phyloP scores from a whole-genome alignment of 192 early-diverging fungal genomes.

The Backusella tarrabulga region DNA sequence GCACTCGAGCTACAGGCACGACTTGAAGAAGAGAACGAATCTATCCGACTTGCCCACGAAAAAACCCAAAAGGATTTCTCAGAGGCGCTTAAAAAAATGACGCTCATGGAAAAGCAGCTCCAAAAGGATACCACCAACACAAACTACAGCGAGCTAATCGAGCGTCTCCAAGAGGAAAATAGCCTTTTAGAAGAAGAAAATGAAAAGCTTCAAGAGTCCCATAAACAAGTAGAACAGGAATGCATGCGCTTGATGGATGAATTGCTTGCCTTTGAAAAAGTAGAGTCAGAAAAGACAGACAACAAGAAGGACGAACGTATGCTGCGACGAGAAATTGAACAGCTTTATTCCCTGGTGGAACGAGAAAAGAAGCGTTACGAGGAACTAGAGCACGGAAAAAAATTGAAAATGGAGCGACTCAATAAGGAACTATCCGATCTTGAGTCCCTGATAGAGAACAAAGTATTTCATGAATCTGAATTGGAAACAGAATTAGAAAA shows the following conservation, averaged over 20 bases:
- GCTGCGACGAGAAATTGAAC: background rate
- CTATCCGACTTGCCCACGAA: conserved; percentile 7
- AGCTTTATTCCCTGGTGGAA: conserved; percentile 39
- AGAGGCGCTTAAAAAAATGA: conserved; percentile 3
- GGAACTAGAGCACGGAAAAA: conserved; percentile 61
- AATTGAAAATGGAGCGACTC: conserved; percentile 56
- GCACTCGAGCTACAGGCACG: conserved; percentile 13
- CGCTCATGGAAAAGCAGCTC: conserved; percentile 1
- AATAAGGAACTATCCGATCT: conserved; percentile 66
- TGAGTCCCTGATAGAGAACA: conserved; percentile 70
- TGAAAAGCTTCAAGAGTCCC: conserved; percentile 55
- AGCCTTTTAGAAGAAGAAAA: conserved; percentile 48
- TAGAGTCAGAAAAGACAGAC: background rate
- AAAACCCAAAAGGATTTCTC: conserved; percentile 11
- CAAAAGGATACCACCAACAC: background rate
- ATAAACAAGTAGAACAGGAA: conserved; percentile 68
- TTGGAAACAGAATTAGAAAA: conserved; percentile 53
- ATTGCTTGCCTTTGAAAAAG: conserved; percentile 61
- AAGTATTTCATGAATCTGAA: conserved; percentile 69
- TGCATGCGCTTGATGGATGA: conserved; percentile 77
- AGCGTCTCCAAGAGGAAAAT: conserved; percentile 16
- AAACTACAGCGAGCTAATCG: background rate
- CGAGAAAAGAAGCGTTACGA: conserved; percentile 49
- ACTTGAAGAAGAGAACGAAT: conserved; percentile 13
- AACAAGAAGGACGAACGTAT: background rate